These are phyloP conservation scores for Exserohilum rostratum DNA, from an alignment of 2,329 filamentous ascomycete genomes.

Conservation along the genomic window DNA sequence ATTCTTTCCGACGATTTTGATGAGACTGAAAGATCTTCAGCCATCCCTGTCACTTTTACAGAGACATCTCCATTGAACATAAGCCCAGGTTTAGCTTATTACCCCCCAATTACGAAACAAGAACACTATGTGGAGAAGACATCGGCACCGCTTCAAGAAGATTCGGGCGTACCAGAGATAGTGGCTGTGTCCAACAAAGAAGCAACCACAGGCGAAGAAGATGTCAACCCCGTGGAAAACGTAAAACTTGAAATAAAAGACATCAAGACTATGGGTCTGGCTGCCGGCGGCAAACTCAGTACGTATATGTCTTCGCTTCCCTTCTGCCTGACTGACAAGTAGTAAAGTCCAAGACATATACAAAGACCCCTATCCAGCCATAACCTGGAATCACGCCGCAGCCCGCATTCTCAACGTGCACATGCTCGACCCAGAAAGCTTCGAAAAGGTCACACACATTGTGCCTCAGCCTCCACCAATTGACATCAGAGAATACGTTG, in stretches of 20 bases:
- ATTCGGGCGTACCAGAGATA: no score
- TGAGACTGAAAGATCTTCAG: no score
- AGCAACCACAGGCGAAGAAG: not conserved
- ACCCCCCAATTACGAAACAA: no score
- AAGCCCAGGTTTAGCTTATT: no score
- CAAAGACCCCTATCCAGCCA: not conserved
- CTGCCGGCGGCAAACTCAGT: slow-evolving; percentile 1
- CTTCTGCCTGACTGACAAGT: not conserved
- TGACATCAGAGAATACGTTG: not conserved
- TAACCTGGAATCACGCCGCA: not conserved
- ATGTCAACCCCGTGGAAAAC: not conserved
- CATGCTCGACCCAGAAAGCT: not conserved
- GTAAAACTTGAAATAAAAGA: not conserved
- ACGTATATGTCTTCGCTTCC: not conserved
- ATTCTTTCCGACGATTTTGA: no score
- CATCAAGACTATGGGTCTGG: slow-evolving; percentile 1
- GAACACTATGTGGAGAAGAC: no score
- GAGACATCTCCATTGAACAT: no score
- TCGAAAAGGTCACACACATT: not conserved
- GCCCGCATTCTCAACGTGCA: slow-evolving; percentile 2
- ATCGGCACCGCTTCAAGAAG: no score
- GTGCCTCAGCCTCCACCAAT: not conserved
- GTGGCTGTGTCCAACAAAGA: no score
- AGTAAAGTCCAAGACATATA: slow-evolving; percentile 1
- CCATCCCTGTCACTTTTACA: no score